Evolutionary conservation across 2,329 filamentous ascomycete species (phyloP).

Genomic region (Nigrospora oryzae): DNA sequence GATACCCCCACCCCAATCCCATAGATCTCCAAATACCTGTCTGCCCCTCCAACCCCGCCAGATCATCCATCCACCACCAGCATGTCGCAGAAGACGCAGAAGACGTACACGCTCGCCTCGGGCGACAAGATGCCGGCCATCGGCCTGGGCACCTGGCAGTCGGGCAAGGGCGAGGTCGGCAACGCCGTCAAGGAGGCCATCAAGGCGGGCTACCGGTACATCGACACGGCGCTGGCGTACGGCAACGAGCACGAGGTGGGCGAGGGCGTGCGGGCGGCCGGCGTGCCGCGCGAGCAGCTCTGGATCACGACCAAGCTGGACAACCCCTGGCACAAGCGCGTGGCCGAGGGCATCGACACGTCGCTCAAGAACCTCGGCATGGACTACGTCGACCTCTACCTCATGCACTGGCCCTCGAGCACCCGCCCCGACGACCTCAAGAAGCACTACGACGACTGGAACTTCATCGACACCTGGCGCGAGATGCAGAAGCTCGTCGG

Average conservation of each 20-base stretch:
- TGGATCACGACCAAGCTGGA: slow-evolving; percentile 77
- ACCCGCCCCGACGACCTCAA: slow-evolving; percentile 52
- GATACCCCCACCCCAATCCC: no score
- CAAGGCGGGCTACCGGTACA: slow-evolving; percentile 62
- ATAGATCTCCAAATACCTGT: no score
- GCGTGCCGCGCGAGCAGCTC: slow-evolving; percentile 56
- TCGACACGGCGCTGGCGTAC: slow-evolving; percentile 71
- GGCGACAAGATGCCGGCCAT: slow-evolving; percentile 71
- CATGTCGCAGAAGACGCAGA: slow-evolving; percentile 19
- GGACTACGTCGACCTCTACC: slow-evolving; percentile 62
- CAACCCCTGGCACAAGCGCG: slow-evolving; percentile 70
- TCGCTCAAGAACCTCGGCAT: slow-evolving; percentile 53
- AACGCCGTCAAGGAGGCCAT: slow-evolving; percentile 65
- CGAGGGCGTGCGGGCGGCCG: slow-evolving; percentile 53
- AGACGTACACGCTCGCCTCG: slow-evolving; percentile 62
- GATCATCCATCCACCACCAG: not conserved
- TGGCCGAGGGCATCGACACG: slow-evolving; percentile 50
- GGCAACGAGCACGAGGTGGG: slow-evolving; percentile 67
- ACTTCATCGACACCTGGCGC: slow-evolving; percentile 72
- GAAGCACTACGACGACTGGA: slow-evolving; percentile 69
- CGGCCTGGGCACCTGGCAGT: slow-evolving; percentile 75
- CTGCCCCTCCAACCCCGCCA: no score
- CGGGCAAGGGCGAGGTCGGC: slow-evolving; percentile 58
- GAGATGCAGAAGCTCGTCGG: slow-evolving; percentile 63
- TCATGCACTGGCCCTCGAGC: slow-evolving; percentile 65